These are phyloP conservation scores for Plasmodium blacklocki DNA, from an alignment of 169 alveolate species.

Conservation along the genomic window DNA sequence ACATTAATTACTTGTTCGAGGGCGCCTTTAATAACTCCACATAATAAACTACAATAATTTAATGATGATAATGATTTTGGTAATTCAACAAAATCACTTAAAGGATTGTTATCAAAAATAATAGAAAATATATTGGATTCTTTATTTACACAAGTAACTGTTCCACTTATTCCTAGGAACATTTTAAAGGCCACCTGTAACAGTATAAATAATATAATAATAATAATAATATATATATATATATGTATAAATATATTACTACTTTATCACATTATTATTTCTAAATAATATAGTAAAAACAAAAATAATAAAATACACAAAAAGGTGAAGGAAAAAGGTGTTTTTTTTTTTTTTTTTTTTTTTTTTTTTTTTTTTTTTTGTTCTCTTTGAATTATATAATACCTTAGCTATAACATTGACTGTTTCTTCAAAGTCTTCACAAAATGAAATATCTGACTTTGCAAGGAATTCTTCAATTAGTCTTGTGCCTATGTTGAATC, in stretches of 20 bases:
- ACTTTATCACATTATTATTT: no score
- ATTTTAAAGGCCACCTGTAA: constrained; percentile 85
- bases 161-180: constrained; percentile 86
- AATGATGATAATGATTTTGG: constrained; percentile 82
- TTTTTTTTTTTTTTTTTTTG: neutral
- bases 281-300: no score
- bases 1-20: constrained; percentile 81
- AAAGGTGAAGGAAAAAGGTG: neutral
- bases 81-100: constrained; percentile 86
- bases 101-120: constrained; percentile 83
- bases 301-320: no score
- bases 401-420: constrained; percentile 88
- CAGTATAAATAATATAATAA: neutral
- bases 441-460: constrained; percentile 83
- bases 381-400: neutral
- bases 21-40: constrained; percentile 87
- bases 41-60: constrained; percentile 81
- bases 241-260: neutral
- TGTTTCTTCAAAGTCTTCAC: constrained; percentile 83
- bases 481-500: constrained; percentile 82
- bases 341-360: neutral
- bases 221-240: constrained; percentile 8
- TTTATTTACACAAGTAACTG: constrained; percentile 80
- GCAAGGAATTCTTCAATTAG: constrained; percentile 85
- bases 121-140: constrained; percentile 81